A percentile compares a stretch with the other conserved stretches of the same genome.
Conservation (phyloP, 305 asterid genomes). For the Vinca major region DNA sequence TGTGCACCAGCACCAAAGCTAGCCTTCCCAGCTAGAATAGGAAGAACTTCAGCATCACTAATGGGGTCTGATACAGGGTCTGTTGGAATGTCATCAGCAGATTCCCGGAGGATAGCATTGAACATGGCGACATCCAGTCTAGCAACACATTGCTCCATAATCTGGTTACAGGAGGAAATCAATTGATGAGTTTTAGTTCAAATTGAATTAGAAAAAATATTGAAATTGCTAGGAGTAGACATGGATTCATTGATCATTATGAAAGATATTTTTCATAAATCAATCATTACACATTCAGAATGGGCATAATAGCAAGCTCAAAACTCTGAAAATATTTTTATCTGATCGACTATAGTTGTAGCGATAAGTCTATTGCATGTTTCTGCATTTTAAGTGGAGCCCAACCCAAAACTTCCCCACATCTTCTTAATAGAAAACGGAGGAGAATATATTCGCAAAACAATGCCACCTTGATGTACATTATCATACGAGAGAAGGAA, state of each 20-base stretch:
- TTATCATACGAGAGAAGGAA: not conserved
- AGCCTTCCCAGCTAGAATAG: conserved; percentile 69
- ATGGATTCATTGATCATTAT: not conserved
- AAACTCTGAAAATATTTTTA: not conserved
- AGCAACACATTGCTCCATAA: conserved; percentile 80
- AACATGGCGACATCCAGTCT: conserved; percentile 90
- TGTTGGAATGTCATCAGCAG: conserved; percentile 76
- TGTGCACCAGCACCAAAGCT: conserved; percentile 94
- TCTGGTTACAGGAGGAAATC: conserved; percentile 29
- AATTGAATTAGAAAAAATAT: not conserved
- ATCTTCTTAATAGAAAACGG: not conserved
- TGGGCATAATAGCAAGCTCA: not conserved
- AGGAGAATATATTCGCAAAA: not conserved
- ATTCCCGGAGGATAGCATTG: conserved; percentile 82
- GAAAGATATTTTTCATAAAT: not conserved
- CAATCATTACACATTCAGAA: not conserved
- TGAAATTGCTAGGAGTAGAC: not conserved
- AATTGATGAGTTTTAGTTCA: conserved; percentile 3
- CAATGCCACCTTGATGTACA: not conserved
- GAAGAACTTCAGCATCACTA: conserved; percentile 73
- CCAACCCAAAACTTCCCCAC: not conserved
- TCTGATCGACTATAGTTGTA: not conserved
- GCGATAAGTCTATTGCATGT: not conserved
- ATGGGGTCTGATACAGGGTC: conserved; percentile 92
- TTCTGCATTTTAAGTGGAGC: not conserved